These are phyloP conservation scores for Malbranchea cinnamomea DNA, from an alignment of 2,329 filamentous ascomycete species.

Conservation along the genomic window DNA sequence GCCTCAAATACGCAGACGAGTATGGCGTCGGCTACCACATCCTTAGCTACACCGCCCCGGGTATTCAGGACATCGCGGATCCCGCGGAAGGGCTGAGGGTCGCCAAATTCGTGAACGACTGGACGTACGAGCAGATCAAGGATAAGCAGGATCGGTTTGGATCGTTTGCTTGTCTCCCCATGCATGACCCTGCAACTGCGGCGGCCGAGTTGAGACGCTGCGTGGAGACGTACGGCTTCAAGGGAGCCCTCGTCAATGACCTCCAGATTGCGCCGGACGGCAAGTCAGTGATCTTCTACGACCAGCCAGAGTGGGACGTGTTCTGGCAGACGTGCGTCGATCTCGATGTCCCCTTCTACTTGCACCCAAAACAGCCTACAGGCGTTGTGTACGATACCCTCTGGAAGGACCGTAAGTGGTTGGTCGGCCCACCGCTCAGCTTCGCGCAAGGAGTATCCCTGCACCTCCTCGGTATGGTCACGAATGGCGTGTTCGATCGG, in stretches of 20 bases:
- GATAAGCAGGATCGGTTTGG: constrained; percentile 28
- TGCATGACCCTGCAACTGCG: constrained; percentile 28
- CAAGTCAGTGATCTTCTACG: constrained; percentile 50
- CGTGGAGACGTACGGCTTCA: constrained; percentile 45
- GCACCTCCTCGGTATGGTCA: constrained; percentile 39
- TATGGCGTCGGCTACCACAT: constrained; percentile 35
- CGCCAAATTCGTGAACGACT: constrained; percentile 34
- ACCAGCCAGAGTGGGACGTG: constrained; percentile 39
- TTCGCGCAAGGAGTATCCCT: constrained; percentile 46
- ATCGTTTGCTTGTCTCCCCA: constrained; percentile 29
- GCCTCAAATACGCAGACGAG: constrained; percentile 29
- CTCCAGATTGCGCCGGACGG: constrained; percentile 46
- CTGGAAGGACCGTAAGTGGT: constrained; percentile 43
- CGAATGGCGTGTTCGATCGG: constrained; percentile 36
- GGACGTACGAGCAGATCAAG: constrained; percentile 30
- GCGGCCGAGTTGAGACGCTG: constrained; percentile 29
- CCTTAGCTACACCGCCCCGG: constrained; percentile 34
- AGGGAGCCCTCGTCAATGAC: constrained; percentile 48
- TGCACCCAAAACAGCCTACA: constrained; percentile 46
- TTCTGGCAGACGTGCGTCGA: constrained; percentile 46
- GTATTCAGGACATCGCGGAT: constrained; percentile 34
- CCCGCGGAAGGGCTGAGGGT: constrained; percentile 28
- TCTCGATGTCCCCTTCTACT: constrained; percentile 49
- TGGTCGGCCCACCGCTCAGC: constrained; percentile 43
- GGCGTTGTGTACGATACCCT: constrained; percentile 43